Evolutionary conservation across 352 stramenopile species (phyloP).

Genomic region (Pythium aphanidermatum): DNA sequence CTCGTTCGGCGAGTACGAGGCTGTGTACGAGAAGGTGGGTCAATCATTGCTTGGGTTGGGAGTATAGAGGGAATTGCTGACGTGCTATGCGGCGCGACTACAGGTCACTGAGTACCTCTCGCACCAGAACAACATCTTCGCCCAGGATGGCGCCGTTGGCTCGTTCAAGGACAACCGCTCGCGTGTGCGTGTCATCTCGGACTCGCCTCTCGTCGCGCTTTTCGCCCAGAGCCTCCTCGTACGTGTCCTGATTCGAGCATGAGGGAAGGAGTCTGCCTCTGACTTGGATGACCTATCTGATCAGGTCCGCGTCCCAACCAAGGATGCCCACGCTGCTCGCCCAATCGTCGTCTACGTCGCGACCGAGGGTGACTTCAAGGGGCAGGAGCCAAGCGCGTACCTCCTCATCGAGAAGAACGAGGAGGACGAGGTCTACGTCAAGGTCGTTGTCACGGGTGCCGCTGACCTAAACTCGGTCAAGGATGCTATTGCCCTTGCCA

Average conservation of each 20-base stretch:
- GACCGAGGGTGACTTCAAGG: slow-evolving; percentile 53
- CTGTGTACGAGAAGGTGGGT: slow-evolving; percentile 45
- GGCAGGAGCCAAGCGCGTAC: slow-evolving; percentile 44
- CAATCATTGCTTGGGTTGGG: neutral
- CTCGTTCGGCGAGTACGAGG: slow-evolving; percentile 61
- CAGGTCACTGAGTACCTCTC: slow-evolving; percentile 67
- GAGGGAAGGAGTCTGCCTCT: no score
- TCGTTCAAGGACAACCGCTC: slow-evolving; percentile 72
- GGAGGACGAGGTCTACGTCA: slow-evolving; percentile 50
- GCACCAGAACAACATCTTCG: slow-evolving; percentile 47
- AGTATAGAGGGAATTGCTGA: no score
- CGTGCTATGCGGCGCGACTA: no score
- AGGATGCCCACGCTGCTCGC: slow-evolving; percentile 58
- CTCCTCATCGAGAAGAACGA: slow-evolving; percentile 65
- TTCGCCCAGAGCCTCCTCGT: slow-evolving; percentile 70
- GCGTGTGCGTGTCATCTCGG: slow-evolving; percentile 71
- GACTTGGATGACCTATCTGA: no score
- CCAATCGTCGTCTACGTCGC: slow-evolving; percentile 77
- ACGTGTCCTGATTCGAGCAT: slow-evolving; percentile 45
- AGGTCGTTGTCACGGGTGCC: slow-evolving; percentile 61
- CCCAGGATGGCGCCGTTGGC: slow-evolving; percentile 70
- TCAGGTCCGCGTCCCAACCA: slow-evolving; percentile 53
- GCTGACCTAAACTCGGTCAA: slow-evolving; percentile 48
- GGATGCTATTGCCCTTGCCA: slow-evolving; percentile 51
- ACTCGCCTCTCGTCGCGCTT: slow-evolving; percentile 64